These are phyloP conservation scores for Eucalyptus marginata DNA, from an alignment of 345 rosid species.

Conservation along the genomic window DNA sequence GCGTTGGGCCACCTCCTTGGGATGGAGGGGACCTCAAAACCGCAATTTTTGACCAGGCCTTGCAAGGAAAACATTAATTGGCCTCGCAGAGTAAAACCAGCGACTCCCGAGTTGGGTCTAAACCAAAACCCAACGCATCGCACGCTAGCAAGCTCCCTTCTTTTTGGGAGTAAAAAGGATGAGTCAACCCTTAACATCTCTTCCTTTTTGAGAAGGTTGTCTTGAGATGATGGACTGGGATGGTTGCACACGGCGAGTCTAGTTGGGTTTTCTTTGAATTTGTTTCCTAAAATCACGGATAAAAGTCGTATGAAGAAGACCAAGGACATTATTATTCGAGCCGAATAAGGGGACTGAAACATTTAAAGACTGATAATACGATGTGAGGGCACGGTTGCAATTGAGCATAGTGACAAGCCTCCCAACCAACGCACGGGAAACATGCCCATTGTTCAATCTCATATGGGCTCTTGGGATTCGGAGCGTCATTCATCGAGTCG, in stretches of 20 bases:
- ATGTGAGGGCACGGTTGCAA: not conserved
- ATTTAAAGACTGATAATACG: not conserved
- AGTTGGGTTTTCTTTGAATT: not conserved
- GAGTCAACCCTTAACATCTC: not conserved
- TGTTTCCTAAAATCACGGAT: not conserved
- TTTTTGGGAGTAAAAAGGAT: not conserved
- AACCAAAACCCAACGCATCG: not conserved
- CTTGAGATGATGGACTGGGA: not conserved
- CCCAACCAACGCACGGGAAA: not conserved
- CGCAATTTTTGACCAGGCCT: not conserved
- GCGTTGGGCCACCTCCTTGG: not conserved
- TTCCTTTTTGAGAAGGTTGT: not conserved
- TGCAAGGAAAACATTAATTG: not conserved
- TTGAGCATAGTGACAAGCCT: not conserved
- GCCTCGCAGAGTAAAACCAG: not conserved
- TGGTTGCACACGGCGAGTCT: not conserved
- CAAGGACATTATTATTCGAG: not conserved
- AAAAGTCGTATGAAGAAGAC: not conserved
- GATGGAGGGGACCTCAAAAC: not conserved
- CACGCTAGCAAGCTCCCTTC: not conserved
- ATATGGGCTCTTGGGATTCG: not conserved
- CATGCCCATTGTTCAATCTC: not conserved
- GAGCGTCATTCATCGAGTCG: not conserved
- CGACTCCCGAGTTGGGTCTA: not conserved
- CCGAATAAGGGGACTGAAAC: not conserved